A percentile compares a stretch with the other conserved stretches of the same genome.
Evolutionary conservation across 208 protist genomes (phyloP).

Genomic region (Leishmania guyanensis): DNA sequence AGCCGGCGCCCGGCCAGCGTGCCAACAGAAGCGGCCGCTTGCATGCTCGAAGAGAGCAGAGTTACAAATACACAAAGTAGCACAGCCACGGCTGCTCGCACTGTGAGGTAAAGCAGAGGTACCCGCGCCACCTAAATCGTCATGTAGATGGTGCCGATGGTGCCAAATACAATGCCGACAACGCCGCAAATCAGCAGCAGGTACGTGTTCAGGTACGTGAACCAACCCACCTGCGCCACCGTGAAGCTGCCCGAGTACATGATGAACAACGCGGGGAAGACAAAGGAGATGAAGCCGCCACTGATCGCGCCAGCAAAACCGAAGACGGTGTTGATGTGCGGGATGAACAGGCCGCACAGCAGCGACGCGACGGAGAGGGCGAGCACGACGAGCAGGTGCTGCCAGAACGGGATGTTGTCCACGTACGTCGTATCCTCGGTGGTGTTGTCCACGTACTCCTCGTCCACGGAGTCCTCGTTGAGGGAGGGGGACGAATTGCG

Average conservation of each 20-base stretch:
- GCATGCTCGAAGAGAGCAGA: neutral
- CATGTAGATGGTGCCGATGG: conserved; percentile 35
- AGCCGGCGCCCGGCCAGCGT: neutral
- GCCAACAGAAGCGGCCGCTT: neutral
- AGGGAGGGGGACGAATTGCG: neutral
- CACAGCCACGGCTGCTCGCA: neutral
- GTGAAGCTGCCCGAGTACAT: conserved; percentile 66
- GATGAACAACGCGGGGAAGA: conserved; percentile 60
- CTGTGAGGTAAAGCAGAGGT: neutral
- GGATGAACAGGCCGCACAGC: conserved; percentile 73
- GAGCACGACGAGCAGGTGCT: conserved; percentile 41
- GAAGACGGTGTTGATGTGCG: conserved; percentile 71
- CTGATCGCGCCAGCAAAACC: conserved; percentile 55
- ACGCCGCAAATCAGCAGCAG: conserved; percentile 44
- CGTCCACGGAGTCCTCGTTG: conserved; percentile 4
- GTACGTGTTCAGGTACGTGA: conserved; percentile 63
- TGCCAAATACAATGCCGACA: conserved; percentile 38
- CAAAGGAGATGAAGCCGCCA: conserved; percentile 60
- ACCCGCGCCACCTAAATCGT: conserved; percentile 6
- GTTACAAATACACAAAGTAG: too few species aligned
- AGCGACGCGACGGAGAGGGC: conserved; percentile 37
- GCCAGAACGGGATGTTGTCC: conserved; percentile 51
- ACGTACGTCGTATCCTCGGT: conserved; percentile 35
- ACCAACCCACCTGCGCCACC: conserved; percentile 37
- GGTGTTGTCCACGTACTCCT: conserved; percentile 10